A percentile compares a stretch with the other conserved stretches of the same genome.
Evolutionary conservation across 176 grass and related monocot genomes (phyloP).

Genomic region (Aegilops bicornis): DNA sequence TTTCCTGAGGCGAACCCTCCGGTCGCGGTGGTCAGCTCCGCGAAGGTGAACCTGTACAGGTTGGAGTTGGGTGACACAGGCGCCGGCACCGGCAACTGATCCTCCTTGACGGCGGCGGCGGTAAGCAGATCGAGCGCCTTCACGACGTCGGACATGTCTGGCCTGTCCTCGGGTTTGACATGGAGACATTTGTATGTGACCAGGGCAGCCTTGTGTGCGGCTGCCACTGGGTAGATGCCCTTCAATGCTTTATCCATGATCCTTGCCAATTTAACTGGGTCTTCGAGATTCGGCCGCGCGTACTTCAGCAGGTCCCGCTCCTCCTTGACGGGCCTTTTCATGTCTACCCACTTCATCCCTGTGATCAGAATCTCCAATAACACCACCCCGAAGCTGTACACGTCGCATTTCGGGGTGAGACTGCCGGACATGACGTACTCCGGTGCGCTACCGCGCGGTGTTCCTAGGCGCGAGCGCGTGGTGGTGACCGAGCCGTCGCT

Average conservation of each 20-base stretch:
- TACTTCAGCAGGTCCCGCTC: neutral
- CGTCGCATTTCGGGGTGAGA: conserved; percentile 20
- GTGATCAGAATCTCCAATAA: conserved; percentile 57
- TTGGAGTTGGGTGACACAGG: neutral
- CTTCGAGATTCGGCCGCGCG: neutral
- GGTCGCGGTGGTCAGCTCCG: neutral
- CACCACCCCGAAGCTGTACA: conserved; percentile 71
- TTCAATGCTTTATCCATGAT: neutral
- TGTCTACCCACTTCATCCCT: neutral
- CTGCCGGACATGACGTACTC: too few species aligned
- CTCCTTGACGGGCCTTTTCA: neutral
- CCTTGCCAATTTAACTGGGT: neutral
- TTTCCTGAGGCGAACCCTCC: neutral
- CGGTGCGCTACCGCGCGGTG: too few species aligned
- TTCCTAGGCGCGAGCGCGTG: too few species aligned
- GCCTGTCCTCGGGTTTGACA: neutral
- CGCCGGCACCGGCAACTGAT: neutral
- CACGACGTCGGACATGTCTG: neutral
- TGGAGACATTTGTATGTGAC: neutral
- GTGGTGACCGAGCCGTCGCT: neutral
- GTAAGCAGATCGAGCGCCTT: neutral
- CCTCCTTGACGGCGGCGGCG: too few species aligned
- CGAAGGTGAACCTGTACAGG: neutral
- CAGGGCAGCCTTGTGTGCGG: neutral
- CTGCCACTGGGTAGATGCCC: neutral